Base-by-base conservation (phyloP, 83 land plant species). In the Picea abies region DNA sequence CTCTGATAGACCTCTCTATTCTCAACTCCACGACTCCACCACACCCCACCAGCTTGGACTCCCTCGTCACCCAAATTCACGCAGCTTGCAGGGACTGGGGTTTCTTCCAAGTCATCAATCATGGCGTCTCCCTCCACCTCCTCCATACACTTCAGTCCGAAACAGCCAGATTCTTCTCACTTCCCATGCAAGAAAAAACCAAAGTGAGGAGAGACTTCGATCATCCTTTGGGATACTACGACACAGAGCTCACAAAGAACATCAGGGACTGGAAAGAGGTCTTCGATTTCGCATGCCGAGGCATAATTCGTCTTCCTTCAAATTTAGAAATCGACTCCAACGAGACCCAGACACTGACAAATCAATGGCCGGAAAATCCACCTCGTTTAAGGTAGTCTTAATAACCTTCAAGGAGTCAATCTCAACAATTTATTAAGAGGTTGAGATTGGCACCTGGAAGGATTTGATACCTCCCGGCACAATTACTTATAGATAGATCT, bases 101-200 rank as follows among this genome's bases (percentile, higher is more conserved):
- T 4, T 90, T 90, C 85, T 90, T 90, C 81, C 90, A 86, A 80
- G 83, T 88, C 77, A 60, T 86, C 79, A 90, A 90, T 81, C 92
- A 90, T 58, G 88, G 90, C 44, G 84, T 88, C 35, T 83, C 92
- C 2, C 17, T 32, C 29, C 84, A 86, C n/a, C 63, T 84, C 14
- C 83, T 67, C 15, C 63, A 23, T 23, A 49, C 73, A 3, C 23
- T 84, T 1, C 69, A 83, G 81, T 44, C 60, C 1, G 86, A 80
- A 22, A 70, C 87, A n/a, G 67, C 44, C 16, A 47, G 62, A 26
- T 90, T 90, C 64, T 90, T 88, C 82, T 76, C 37, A 41, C 60
- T 61, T 63, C 63, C 86, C 20, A 41, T 67, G 29, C 88, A 90
- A 70, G 90, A 88, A 68, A 90, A 88, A 77, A 11, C 80, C 75